A percentile compares a stretch with the other conserved stretches of the same genome.
phyloP scores from a whole-genome alignment of 2,329 filamentous ascomycete genomes.

The Lasiodiplodia gonubiensis region DNA sequence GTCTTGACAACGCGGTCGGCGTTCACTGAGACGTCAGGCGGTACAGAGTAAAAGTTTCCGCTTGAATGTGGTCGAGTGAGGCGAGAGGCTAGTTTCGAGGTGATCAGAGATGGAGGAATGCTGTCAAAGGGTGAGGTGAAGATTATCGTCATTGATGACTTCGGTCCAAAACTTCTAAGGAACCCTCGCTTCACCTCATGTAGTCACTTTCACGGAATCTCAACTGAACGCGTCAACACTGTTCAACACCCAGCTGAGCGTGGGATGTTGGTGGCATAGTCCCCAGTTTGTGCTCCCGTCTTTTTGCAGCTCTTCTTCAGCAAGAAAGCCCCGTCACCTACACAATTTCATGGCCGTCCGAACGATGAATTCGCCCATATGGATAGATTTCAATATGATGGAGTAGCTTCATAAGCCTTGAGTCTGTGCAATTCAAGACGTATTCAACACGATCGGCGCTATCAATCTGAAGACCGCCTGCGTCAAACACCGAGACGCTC shows the following conservation, averaged over 20 bases:
- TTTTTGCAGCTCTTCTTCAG: constrained; percentile 56
- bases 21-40: constrained; percentile 64
- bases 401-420: constrained; percentile 46
- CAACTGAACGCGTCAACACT: constrained; percentile 53
- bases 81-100: constrained; percentile 70
- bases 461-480: no score
- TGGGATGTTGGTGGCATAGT: constrained; percentile 53
- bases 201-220: constrained; percentile 43
- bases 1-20: constrained; percentile 60
- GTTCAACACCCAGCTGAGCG: constrained; percentile 53
- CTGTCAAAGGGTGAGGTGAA: constrained; percentile 70
- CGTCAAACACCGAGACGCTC: no score
- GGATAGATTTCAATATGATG: constrained; percentile 48
- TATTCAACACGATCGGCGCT: no score
- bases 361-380: constrained; percentile 67
- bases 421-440: no score
- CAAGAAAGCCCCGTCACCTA: constrained; percentile 77
- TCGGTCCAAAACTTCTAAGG: no score
- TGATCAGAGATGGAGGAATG: constrained; percentile 72
- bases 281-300: constrained; percentile 59
- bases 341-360: constrained; percentile 79
- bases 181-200: constrained; percentile 48
- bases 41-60: constrained; percentile 63
- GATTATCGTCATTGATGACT: no score
- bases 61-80: constrained; percentile 70